Evolutionary conservation across 202 grass and related monocot genomes (phyloP).

Genomic region (Setaria italica): DNA sequence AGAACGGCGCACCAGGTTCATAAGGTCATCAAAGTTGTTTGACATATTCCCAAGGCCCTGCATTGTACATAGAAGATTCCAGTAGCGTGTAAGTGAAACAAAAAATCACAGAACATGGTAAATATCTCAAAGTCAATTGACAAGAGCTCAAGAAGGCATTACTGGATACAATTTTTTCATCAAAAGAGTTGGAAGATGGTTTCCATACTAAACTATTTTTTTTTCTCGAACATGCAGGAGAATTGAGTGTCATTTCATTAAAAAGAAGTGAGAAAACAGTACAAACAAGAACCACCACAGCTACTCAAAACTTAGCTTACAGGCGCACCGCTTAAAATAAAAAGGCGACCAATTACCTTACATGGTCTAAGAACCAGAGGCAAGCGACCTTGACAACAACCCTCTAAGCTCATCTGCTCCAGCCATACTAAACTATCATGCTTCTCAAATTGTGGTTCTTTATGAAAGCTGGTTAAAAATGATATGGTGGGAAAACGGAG

Average conservation of each 20-base stretch:
- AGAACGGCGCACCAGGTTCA: constrained; percentile 55
- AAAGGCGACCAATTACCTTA: too few relatives aligned
- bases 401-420: too few relatives aligned
- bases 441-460: constrained; percentile 18
- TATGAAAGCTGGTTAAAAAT: constrained; percentile 20
- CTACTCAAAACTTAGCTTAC: too few relatives aligned
- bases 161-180: background rate
- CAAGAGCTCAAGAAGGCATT: background rate
- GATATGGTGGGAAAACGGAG: background rate
- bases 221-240: too few relatives aligned
- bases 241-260: too few relatives aligned
- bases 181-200: background rate
- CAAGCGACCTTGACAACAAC: too few relatives aligned
- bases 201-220: background rate
- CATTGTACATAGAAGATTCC: constrained; percentile 22
- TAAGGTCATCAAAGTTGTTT: constrained; percentile 55
- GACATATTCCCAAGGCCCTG: constrained; percentile 70
- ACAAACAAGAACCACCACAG: too few relatives aligned
- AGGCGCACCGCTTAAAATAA: too few relatives aligned
- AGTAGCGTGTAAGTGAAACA: constrained; percentile 4
- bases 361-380: too few relatives aligned
- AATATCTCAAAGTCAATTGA: constrained; percentile 1
- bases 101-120: constrained; percentile 1
- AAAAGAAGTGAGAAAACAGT: too few relatives aligned
- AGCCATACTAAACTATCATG: background rate